A percentile compares a stretch with the other conserved stretches of the same genome.
Conservation (phyloP, 163 green algal species). For the Scenedesmus sp. region DNA sequence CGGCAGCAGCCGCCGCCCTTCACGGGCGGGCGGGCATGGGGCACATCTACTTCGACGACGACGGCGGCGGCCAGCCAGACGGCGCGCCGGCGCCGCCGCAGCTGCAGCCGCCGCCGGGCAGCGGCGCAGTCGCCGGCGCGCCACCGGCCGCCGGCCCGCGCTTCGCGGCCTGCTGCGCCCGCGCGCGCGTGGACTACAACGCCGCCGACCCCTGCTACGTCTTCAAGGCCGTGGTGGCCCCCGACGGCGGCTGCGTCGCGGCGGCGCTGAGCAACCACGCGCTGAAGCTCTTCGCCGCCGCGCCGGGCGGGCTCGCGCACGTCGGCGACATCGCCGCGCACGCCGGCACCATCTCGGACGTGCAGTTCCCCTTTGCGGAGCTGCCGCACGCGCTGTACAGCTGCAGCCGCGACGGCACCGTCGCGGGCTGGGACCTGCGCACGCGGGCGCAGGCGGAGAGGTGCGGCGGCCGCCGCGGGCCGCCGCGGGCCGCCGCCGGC, state of each 20-base stretch:
- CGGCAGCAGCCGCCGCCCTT: conserved; percentile 28
- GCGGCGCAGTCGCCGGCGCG: background rate
- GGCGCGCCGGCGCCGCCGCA: background rate
- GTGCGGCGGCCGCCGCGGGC: background rate
- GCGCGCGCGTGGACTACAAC: conserved; percentile 53
- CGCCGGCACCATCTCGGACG: conserved; percentile 51
- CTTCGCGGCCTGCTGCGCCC: conserved; percentile 46
- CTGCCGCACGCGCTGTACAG: conserved; percentile 53
- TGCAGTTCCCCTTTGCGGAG: conserved; percentile 47
- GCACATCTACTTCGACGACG: conserved; percentile 46
- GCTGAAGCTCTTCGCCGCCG: conserved; percentile 57
- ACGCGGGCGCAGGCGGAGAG: conserved; percentile 47
- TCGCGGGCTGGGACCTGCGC: conserved; percentile 65
- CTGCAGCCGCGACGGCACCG: conserved; percentile 59
- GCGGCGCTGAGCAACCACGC: conserved; percentile 57
- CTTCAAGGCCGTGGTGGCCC: conserved; percentile 46
- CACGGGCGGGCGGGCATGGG: conserved; percentile 1
- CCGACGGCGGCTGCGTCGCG: conserved; percentile 25
- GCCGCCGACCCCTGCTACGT: conserved; percentile 59
- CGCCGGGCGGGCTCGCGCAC: conserved; percentile 42
- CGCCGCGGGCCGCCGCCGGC: too few relatives aligned
- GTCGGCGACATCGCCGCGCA: conserved; percentile 56
- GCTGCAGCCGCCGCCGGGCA: background rate
- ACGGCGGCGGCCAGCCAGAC: conserved; percentile 7
- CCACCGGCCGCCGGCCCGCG: background rate